A percentile compares a stretch with the other conserved stretches of the same genome.
phyloP scores from a whole-genome alignment of 2,329 filamentous ascomycete species.

The Phoma herbarum region DNA sequence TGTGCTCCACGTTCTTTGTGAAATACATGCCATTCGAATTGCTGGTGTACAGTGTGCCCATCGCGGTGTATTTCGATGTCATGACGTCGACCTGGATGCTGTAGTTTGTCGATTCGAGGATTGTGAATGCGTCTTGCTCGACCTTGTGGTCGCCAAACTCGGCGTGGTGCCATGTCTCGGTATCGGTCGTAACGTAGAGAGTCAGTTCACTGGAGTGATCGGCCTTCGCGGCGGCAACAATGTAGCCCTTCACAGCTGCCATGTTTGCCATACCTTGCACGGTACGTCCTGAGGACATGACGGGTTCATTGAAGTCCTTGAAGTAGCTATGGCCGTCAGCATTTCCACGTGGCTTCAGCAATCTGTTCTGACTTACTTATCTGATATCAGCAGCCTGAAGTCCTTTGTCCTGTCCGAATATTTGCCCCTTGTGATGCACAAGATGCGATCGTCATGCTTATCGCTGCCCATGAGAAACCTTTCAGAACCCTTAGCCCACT shows the following conservation, averaged over 20 bases:
- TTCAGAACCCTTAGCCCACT: slow-evolving; percentile 83
- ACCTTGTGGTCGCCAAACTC: slow-evolving; percentile 88
- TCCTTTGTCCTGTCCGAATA: slow-evolving; percentile 76
- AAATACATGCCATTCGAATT: slow-evolving; percentile 99
- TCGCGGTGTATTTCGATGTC: slow-evolving; percentile 71
- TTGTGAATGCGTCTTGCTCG: slow-evolving; percentile 86
- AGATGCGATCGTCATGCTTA: slow-evolving; percentile 72
- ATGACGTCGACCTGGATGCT: slow-evolving; percentile 97
- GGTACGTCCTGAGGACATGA: slow-evolving; percentile 75
- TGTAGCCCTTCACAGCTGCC: slow-evolving; percentile 83
- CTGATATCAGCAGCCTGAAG: slow-evolving; percentile 80
- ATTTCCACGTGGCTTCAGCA: neutral
- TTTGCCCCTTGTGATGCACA: slow-evolving; percentile 81
- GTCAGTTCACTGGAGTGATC: slow-evolving; percentile 87
- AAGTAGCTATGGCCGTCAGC: slow-evolving; percentile 67
- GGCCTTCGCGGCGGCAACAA: slow-evolving; percentile 84
- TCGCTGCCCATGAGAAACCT: slow-evolving; percentile 74
- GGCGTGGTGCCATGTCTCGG: slow-evolving; percentile 86
- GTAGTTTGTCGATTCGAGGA: slow-evolving; percentile 96
- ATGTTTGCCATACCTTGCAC: slow-evolving; percentile 83
- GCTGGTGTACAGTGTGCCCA: slow-evolving; percentile 91
- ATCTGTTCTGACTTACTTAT: slow-evolving; percentile 59
- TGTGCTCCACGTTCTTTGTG: slow-evolving; percentile 88
- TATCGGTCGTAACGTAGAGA: slow-evolving; percentile 87
- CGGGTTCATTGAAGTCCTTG: slow-evolving; percentile 71